Conservation (phyloP, 2,329 filamentous ascomycete genomes). For the Grosmannia penicillata region DNA sequence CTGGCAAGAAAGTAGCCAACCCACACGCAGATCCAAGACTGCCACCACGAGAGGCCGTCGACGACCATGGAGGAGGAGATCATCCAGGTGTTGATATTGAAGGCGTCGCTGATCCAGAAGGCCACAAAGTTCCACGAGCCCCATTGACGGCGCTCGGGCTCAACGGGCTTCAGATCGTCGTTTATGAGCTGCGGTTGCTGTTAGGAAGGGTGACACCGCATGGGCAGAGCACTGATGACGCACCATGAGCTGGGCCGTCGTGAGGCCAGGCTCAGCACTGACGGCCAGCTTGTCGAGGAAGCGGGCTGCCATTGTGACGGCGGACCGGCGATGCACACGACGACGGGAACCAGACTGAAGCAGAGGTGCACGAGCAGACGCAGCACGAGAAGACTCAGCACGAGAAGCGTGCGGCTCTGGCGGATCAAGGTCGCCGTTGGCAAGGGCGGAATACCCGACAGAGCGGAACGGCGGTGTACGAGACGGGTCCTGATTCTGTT, state of each 20-base stretch:
- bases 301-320: too few species aligned
- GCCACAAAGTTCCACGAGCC: slow-evolving; percentile 75
- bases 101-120: slow-evolving; percentile 75
- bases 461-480: too few species aligned
- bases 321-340: background rate
- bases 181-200: slow-evolving; percentile 50
- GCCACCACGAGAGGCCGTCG: slow-evolving; percentile 75
- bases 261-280: slow-evolving; percentile 61
- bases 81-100: slow-evolving; percentile 93
- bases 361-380: background rate
- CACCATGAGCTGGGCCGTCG: slow-evolving; percentile 65
- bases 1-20: slow-evolving; percentile 68
- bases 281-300: slow-evolving; percentile 53
- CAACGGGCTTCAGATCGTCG: slow-evolving; percentile 67
- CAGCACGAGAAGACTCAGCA: too few species aligned
- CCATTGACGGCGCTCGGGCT: slow-evolving; percentile 70
- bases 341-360: too few species aligned
- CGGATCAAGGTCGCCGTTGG: background rate
- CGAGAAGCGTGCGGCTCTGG: background rate
- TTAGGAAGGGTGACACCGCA: background rate
- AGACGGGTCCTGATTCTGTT: too few species aligned
- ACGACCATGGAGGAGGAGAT: slow-evolving; percentile 74
- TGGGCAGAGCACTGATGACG: slow-evolving; percentile 6
- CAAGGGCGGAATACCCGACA: background rate
- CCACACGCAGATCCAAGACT: slow-evolving; percentile 81